phyloP scores from a whole-genome alignment of 129 eudicot genomes.

The Silybum marianum region DNA sequence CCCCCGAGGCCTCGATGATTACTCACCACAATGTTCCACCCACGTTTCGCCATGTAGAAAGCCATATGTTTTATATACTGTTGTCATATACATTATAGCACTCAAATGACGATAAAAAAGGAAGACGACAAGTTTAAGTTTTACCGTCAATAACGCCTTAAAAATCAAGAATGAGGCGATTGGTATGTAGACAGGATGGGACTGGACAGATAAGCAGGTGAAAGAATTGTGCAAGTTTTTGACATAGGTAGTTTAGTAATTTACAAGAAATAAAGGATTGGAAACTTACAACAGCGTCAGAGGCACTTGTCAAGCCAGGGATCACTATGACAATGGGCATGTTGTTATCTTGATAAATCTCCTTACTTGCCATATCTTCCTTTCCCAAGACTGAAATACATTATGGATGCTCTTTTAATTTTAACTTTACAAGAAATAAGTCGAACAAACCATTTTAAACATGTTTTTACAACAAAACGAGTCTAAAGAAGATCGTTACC shows the following conservation, averaged over 20 bases:
- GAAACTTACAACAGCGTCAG: slow-evolving; percentile 68
- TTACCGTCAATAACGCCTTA: neutral
- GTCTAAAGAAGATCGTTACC: slow-evolving; percentile 40
- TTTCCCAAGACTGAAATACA: slow-evolving; percentile 36
- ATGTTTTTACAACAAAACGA: neutral
- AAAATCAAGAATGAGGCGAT: neutral
- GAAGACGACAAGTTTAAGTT: neutral
- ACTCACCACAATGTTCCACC: slow-evolving; percentile 88
- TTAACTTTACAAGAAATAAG: neutral
- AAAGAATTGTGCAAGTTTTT: neutral
- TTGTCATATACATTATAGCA: slow-evolving; percentile 32
- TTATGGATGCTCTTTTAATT: neutral
- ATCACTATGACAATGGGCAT: slow-evolving; percentile 73
- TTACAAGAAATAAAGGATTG: neutral
- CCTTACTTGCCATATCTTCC: slow-evolving; percentile 33
- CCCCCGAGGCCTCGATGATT: slow-evolving; percentile 99
- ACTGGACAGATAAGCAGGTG: neutral
- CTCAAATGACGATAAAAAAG: neutral
- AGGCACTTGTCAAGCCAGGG: slow-evolving; percentile 89
- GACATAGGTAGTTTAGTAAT: neutral
- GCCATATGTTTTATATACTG: slow-evolving; percentile 85
- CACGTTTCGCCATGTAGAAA: slow-evolving; percentile 67
- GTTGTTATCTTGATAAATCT: slow-evolving; percentile 46
- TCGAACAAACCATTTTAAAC: too few species aligned
- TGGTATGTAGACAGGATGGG: neutral